phyloP scores from a whole-genome alignment of 176 grass and related monocot species.

The Triticum timopheevii region DNA sequence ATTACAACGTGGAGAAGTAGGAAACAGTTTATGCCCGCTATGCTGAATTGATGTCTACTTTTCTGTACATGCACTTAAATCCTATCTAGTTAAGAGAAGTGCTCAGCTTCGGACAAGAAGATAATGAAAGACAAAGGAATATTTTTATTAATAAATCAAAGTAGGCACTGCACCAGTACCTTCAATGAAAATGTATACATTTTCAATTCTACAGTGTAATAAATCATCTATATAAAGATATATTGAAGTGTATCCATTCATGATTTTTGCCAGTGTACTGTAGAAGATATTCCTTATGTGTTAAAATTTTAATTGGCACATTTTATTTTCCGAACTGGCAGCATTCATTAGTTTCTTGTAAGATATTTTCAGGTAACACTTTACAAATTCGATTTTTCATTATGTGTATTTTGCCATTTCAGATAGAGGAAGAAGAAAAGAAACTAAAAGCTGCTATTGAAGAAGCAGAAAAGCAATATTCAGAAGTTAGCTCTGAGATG shows the following conservation, averaged over 20 bases:
- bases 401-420: slow-evolving; percentile 22
- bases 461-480: slow-evolving; percentile 88
- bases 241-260: neutral
- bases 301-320: neutral
- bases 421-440: slow-evolving; percentile 88
- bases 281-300: neutral
- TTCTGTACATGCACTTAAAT: neutral
- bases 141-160: neutral
- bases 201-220: neutral
- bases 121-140: neutral
- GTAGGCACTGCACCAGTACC: neutral
- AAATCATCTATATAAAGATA: neutral
- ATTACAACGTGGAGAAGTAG: neutral
- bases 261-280: neutral
- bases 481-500: slow-evolving; percentile 67
- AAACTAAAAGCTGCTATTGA: slow-evolving; percentile 75
- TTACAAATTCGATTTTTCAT: slow-evolving; percentile 10
- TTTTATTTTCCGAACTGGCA: neutral
- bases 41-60: neutral
- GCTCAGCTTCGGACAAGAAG: neutral
- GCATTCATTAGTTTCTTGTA: neutral
- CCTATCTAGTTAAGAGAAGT: neutral
- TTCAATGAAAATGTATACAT: neutral
- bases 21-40: neutral
- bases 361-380: neutral